Base-by-base conservation (phyloP, 331 rosid species). In the Acacia concinna region DNA sequence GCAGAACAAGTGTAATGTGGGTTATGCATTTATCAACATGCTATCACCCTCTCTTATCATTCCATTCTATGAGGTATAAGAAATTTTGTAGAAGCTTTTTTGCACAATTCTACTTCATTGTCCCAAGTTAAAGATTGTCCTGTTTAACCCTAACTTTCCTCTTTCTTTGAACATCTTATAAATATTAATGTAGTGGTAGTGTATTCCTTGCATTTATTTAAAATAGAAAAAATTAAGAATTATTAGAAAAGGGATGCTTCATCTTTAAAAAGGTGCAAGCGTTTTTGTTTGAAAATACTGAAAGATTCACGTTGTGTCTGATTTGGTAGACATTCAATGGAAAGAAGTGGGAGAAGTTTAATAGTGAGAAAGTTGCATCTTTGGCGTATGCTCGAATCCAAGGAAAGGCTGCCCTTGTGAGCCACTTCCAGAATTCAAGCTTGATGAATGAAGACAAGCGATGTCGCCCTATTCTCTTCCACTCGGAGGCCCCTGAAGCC, bases 1-100 rank as follows among this genome's bases (percentile, higher is more conserved):
- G 90, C 94, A 93, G 97, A 93, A 93, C 76, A 93, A 93, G 78
- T 93, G 96, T 89, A 93, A 93, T 10, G 96, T 93, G 77, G 97
- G 97, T 65, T 93, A 93, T 81, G 97, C 97, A 79, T 93, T 93
- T 81, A 93, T 93, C 87, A 93, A 93, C 86, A 90, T 93, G 97
- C 81, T 89, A 80, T 90, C 97, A 82, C 97, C 97, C 52, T 85
- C 88, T 0, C 96, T 84, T 74, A 91, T 93, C 57, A 83, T 93
- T 73, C 90, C 96, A 67, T 93, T 93, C 88, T 89, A 82, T 13
- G 89, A 93, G 97, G 97, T 93, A 76, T 67, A 14, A 20, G 11
- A 20, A 59, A 25, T 38, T 44, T 60, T 57, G 31, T 3, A 43
- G 64, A 73, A 27, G 27, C 52, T 4, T 76, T 30, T 43, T 70